A percentile compares a stretch with the other conserved stretches of the same genome.
Evolutionary conservation across 352 stramenopile genomes (phyloP).

Genomic region (Phytophthora lateralis): DNA sequence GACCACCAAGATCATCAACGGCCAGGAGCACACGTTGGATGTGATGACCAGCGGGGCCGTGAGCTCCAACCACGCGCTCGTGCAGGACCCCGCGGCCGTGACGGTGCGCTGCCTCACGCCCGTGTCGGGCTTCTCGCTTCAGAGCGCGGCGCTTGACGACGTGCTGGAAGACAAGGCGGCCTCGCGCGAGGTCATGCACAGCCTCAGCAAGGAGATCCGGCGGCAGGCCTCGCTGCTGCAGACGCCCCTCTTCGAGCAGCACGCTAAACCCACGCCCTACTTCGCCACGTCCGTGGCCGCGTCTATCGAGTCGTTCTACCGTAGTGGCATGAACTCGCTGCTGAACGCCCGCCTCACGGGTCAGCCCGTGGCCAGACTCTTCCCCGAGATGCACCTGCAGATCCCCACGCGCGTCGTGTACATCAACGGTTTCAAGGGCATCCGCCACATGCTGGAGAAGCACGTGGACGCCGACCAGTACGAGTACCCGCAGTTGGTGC

Average conservation of each 20-base stretch:
- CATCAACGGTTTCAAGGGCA: slow-evolving; percentile 94
- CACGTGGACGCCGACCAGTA: slow-evolving; percentile 85
- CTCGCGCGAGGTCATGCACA: slow-evolving; percentile 87
- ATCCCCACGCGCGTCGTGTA: slow-evolving; percentile 93
- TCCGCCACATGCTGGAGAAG: slow-evolving; percentile 87
- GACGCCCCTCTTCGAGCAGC: slow-evolving; percentile 91
- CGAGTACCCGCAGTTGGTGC: slow-evolving; percentile 80
- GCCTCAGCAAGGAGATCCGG: slow-evolving; percentile 88
- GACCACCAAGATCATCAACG: slow-evolving; percentile 81
- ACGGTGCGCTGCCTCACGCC: slow-evolving; percentile 82
- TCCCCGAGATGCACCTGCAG: slow-evolving; percentile 95
- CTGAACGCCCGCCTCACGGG: slow-evolving; percentile 89
- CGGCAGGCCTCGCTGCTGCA: slow-evolving; percentile 84
- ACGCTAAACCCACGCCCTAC: slow-evolving; percentile 89
- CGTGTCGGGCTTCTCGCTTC: slow-evolving; percentile 78
- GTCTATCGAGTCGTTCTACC: slow-evolving; percentile 93
- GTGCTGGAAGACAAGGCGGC: slow-evolving; percentile 77
- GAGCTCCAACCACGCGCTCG: slow-evolving; percentile 83
- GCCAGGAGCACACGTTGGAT: slow-evolving; percentile 79
- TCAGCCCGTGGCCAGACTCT: slow-evolving; percentile 79
- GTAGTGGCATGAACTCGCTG: slow-evolving; percentile 91
- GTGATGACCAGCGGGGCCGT: slow-evolving; percentile 58
- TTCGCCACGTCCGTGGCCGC: slow-evolving; percentile 92
- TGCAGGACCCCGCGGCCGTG: slow-evolving; percentile 77
- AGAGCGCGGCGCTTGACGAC: slow-evolving; percentile 68